Evolutionary conservation across 495 filamentous ascomycete species (phyloP), one percentile per base, ranked within the genome.

Genomic region (Rusavskia elegans): DNA sequence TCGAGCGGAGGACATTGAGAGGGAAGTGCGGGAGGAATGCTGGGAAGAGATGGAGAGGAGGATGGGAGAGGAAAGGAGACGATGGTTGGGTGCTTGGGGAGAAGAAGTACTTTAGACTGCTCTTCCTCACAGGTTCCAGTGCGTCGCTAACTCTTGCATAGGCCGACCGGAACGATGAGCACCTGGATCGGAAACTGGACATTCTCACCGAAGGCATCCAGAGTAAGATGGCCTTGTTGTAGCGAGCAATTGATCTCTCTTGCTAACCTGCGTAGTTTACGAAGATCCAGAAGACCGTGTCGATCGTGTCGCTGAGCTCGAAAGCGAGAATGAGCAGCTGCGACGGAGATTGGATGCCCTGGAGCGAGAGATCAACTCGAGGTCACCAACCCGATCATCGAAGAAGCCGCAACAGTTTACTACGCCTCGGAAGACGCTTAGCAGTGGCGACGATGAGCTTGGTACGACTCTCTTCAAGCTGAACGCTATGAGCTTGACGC

Each of bases 181-280:
- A 92, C 66, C 72, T 93, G 53, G 89, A 96, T 63, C 75, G 78
- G 57, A 98, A 98, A 68, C 74, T 96, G 10, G 92, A 96, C 60
- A 78, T 96, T 21, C 70, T 95, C 46, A 80, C 83, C 45, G 73
- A 82, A 37, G 77, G 78, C 16, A 81, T 90, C 38, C 75, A 76
- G 56, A 73, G 72, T 73, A 63, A 61, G 45, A 45, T 8, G 14
- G 40, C 40, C 20, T 14, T 3, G 14, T 10, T 42, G 8, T 14
- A 19, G 40, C 20, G n/a, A 19, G 5, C 40, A 17, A 10, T 11
- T 21, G 40, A 19, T 14, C 32, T 19, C n/a, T 9, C 20, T 56
- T 40, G 45, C 40, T 45, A 51, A 42, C 32, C 30, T 52, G 32
- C 9, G 35, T 57, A 70, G 73, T 76, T 46, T 70, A 75, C 52